Evolutionary conservation across 805 yeast genomes (phyloP).

Genomic region (Wickerhamomyces sydowiorum): DNA sequence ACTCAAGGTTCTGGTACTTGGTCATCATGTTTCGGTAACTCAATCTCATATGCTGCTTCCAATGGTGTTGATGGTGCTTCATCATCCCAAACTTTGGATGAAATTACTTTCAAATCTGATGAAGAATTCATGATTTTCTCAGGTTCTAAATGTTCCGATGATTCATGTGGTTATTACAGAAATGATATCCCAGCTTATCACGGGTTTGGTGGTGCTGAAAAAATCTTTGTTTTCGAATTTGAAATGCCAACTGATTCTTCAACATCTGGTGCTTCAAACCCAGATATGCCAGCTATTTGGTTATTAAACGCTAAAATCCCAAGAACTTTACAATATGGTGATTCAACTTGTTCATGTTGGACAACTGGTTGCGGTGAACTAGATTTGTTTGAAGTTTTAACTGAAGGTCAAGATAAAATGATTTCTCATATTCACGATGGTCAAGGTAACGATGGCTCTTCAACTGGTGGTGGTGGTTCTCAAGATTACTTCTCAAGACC

Average conservation of each 20-base stretch:
- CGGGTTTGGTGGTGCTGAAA: conserved; percentile 81
- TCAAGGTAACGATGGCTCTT: conserved; percentile 56
- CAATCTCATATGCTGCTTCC: conserved; percentile 75
- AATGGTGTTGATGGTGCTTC: conserved; percentile 75
- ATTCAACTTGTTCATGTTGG: conserved; percentile 90
- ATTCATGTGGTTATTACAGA: conserved; percentile 81
- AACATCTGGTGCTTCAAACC: conserved; percentile 48
- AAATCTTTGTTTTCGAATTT: conserved; percentile 91
- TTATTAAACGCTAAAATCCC: conserved; percentile 92
- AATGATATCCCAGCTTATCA: conserved; percentile 86
- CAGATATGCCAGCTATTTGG: conserved; percentile 99
- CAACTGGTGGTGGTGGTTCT: conserved; percentile 81
- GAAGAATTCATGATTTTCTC: conserved; percentile 81
- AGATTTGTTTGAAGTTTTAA: conserved; percentile 86
- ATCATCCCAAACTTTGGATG: conserved; percentile 60
- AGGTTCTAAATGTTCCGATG: conserved; percentile 50
- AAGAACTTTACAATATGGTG: conserved; percentile 93
- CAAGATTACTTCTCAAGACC: conserved; percentile 89
- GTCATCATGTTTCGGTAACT: conserved; percentile 85
- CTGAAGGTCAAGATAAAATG: conserved; percentile 68
- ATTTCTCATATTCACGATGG: conserved; percentile 80
- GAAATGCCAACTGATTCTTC: conserved; percentile 71
- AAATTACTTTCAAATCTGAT: conserved; percentile 65
- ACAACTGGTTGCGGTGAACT: conserved; percentile 95
- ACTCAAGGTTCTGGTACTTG: conserved; percentile 86